Conservation (phyloP, 306 rosid genomes). For the Cyclanthera cordifolia region DNA sequence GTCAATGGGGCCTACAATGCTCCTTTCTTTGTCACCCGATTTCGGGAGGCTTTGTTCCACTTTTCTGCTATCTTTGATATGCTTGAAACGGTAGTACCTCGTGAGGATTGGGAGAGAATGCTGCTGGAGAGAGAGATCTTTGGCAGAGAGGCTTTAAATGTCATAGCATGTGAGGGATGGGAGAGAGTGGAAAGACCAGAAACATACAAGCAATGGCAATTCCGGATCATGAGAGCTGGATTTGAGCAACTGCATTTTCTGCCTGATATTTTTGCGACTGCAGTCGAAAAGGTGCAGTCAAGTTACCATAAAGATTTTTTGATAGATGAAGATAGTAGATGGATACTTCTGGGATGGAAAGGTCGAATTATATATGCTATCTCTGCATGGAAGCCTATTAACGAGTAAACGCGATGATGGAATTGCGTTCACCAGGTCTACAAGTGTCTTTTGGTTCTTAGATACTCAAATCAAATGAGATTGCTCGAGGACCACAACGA, state of each 20-base stretch:
- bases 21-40: slow-evolving; percentile 87
- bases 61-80: slow-evolving; percentile 81
- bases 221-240: slow-evolving; percentile 71
- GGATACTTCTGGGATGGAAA: slow-evolving; percentile 98
- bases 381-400: slow-evolving; percentile 71
- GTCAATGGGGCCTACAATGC: slow-evolving; percentile 82
- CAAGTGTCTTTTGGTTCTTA: not conserved
- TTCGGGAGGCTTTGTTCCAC: slow-evolving; percentile 85
- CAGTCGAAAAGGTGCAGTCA: slow-evolving; percentile 38
- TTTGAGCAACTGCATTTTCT: slow-evolving; percentile 41
- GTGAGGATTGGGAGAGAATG: slow-evolving; percentile 77
- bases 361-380: slow-evolving; percentile 71
- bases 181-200: slow-evolving; percentile 97
- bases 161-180: slow-evolving; percentile 88
- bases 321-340: slow-evolving; percentile 67
- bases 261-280: slow-evolving; percentile 29
- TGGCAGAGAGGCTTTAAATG: slow-evolving; percentile 86
- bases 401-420: not conserved
- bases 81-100: slow-evolving; percentile 85
- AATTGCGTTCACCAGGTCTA: not conserved
- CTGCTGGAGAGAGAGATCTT: slow-evolving; percentile 72
- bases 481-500: not conserved
- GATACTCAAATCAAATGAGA: slow-evolving; percentile 8
- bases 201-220: slow-evolving; percentile 91
- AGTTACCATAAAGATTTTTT: slow-evolving; percentile 73